Evolutionary conservation across 805 yeast genomes (phyloP).

Genomic region (Candida ponderosae): DNA sequence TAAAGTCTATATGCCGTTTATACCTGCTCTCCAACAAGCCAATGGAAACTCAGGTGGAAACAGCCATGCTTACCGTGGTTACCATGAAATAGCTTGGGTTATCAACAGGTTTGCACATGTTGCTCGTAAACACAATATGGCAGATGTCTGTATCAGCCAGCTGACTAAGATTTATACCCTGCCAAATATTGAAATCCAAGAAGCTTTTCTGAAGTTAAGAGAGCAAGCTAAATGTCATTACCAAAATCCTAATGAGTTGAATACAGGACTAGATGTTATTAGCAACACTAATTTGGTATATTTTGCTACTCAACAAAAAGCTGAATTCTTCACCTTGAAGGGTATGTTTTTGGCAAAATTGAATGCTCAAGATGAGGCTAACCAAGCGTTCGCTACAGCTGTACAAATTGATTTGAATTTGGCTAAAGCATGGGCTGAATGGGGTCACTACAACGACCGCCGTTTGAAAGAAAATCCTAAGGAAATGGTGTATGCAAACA

Average conservation of each 20-base stretch:
- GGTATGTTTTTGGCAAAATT: slow-evolving; percentile 96
- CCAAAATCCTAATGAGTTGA: slow-evolving; percentile 81
- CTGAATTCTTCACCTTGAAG: slow-evolving; percentile 94
- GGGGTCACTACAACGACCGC: slow-evolving; percentile 94
- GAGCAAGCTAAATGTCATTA: slow-evolving; percentile 98
- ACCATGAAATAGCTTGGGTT: slow-evolving; percentile 98
- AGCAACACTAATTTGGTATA: slow-evolving; percentile 93
- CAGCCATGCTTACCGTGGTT: slow-evolving; percentile 94
- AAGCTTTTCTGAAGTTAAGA: slow-evolving; percentile 88
- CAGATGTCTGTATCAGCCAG: slow-evolving; percentile 92
- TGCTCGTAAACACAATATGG: slow-evolving; percentile 93
- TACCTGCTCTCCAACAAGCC: slow-evolving; percentile 73
- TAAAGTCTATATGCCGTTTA: slow-evolving; percentile 87
- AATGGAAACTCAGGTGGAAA: slow-evolving; percentile 65
- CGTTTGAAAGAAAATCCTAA: slow-evolving; percentile 77
- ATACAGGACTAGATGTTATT: slow-evolving; percentile 94
- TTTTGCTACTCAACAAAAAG: slow-evolving; percentile 96
- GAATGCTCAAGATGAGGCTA: slow-evolving; percentile 89
- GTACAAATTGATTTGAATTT: slow-evolving; percentile 90
- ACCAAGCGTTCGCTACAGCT: slow-evolving; percentile 96
- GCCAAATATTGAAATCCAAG: slow-evolving; percentile 97
- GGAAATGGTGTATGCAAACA: slow-evolving; percentile 79
- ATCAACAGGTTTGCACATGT: slow-evolving; percentile 97
- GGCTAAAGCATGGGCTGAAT: slow-evolving; percentile 99
- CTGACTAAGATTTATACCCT: slow-evolving; percentile 88